Evolutionary conservation across 371 early-diverging fungal genomes (phyloP).

Genomic region (Mortierella sp.): DNA sequence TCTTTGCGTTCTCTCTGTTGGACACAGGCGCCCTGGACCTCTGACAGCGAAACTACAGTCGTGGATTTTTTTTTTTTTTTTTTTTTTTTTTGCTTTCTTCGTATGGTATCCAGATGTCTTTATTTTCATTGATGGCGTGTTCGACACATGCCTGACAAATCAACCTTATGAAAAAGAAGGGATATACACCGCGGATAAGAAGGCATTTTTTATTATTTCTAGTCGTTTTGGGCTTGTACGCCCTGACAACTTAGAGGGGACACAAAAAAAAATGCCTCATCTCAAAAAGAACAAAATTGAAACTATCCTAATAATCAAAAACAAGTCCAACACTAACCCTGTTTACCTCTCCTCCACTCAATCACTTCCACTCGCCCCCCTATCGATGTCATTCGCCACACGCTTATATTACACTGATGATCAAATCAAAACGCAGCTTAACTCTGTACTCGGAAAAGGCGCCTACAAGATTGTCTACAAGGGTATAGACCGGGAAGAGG

Average conservation of each 20-base stretch:
- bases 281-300: not conserved
- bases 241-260: slow-evolving; percentile 2
- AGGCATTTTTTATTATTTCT: slow-evolving; percentile 14
- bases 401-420: slow-evolving; percentile 36
- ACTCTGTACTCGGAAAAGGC: slow-evolving; percentile 74
- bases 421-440: slow-evolving; percentile 48
- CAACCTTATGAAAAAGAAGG: not conserved
- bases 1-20: too few relatives aligned
- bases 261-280: slow-evolving; percentile 38
- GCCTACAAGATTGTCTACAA: slow-evolving; percentile 94
- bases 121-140: not conserved
- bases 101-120: not conserved
- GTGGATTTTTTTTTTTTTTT: not conserved
- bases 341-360: slow-evolving; percentile 6
- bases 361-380: not conserved
- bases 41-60: too few relatives aligned
- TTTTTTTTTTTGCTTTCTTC: not conserved
- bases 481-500: slow-evolving; percentile 92
- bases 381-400: not conserved
- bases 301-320: slow-evolving; percentile 6
- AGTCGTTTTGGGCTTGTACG: slow-evolving; percentile 9
- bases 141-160: not conserved
- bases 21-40: too few relatives aligned
- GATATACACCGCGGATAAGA: not conserved
- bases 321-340: slow-evolving; percentile 20